Evolutionary conservation across 805 yeast genomes (phyloP).

Genomic region (Candida xiaguanensis): DNA sequence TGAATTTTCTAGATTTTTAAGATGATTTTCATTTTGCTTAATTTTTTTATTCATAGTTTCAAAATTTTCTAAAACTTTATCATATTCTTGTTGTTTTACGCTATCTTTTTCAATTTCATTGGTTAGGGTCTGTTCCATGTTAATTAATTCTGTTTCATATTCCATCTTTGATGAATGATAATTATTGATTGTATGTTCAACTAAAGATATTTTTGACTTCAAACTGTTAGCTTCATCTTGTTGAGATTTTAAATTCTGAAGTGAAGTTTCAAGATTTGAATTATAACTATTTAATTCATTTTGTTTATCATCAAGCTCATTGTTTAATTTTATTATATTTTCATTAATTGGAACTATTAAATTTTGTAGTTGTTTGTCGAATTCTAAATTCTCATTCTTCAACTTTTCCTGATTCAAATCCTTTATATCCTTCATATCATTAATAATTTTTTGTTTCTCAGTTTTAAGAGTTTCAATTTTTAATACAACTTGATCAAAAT

Average conservation of each 20-base stretch:
- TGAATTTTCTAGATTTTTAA: constrained; percentile 47
- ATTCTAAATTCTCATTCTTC: constrained; percentile 18
- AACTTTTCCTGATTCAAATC: constrained; percentile 15
- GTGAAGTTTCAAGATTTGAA: not conserved
- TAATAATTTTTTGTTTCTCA: constrained; percentile 8
- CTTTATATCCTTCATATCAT: constrained; percentile 13
- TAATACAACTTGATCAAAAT: constrained; percentile 17
- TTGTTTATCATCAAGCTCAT: constrained; percentile 1
- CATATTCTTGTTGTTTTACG: constrained; percentile 17
- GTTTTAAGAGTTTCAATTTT: constrained; percentile 17
- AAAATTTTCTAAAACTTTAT: constrained; percentile 16
- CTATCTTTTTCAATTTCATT: constrained; percentile 16
- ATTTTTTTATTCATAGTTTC: constrained; percentile 21
- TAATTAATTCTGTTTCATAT: constrained; percentile 17
- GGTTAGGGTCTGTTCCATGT: constrained; percentile 17
- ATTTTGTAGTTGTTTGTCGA: constrained; percentile 25
- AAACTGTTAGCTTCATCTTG: constrained; percentile 5
- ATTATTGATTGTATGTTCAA: constrained; percentile 17
- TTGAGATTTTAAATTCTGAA: not conserved
- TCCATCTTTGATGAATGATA: constrained; percentile 15
- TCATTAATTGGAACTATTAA: too few species aligned
- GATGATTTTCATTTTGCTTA: constrained; percentile 31
- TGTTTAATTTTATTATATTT: too few species aligned
- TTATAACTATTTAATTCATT: constrained; percentile 9
- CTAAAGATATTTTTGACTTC: constrained; percentile 2